phyloP scores from a whole-genome alignment of 768 basidiomycete genomes.

The Pulveroboletus ravenelii region DNA sequence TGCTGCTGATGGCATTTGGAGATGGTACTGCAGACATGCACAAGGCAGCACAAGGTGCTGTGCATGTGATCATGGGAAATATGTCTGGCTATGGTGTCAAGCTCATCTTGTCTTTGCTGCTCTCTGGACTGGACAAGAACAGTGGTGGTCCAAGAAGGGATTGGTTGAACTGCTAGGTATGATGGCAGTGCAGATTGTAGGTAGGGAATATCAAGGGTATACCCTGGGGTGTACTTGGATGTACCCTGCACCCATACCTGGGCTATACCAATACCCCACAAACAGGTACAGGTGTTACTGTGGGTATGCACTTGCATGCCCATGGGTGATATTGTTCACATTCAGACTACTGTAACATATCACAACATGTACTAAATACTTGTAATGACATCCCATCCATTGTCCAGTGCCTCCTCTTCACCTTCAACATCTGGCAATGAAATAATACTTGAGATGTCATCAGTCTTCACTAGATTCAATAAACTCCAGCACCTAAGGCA shows the following conservation, averaged over 20 bases:
- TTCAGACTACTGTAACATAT: too few species aligned
- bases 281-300: too few species aligned
- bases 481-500: not conserved
- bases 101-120: conserved; percentile 83
- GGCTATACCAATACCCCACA: too few species aligned
- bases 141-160: conserved; percentile 97
- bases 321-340: too few species aligned
- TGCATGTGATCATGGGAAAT: conserved; percentile 91
- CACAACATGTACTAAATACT: too few species aligned
- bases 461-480: not conserved
- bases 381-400: too few species aligned
- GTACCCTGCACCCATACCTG: too few species aligned
- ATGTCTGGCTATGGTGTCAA: conserved; percentile 95
- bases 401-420: not conserved
- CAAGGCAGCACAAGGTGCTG: conserved; percentile 88
- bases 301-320: too few species aligned
- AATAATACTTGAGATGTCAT: not conserved
- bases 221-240: too few species aligned
- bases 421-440: not conserved
- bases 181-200: too few species aligned
- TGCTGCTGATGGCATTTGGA: conserved; percentile 81
- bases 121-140: too few species aligned
- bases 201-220: too few species aligned
- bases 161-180: conserved; percentile 95
- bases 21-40: conserved; percentile 84